Percentiles rank a stretch among this genome's conserved stretches.
phyloP scores from a whole-genome alignment of 768 basidiomycete species.

The Russula griseocarnosa region DNA sequence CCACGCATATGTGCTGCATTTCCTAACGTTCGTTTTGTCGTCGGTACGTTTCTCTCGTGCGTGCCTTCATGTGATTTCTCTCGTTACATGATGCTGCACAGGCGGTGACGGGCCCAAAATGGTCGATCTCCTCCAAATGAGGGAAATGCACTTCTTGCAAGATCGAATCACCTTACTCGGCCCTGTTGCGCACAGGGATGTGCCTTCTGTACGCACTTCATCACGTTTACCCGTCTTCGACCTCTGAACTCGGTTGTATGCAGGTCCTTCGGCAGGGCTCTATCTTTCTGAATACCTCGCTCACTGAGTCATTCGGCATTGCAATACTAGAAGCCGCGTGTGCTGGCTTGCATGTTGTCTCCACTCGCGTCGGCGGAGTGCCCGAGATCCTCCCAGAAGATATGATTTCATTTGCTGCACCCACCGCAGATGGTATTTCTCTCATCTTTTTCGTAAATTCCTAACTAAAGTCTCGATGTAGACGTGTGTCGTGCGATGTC shows the following conservation, averaged over 20 bases:
- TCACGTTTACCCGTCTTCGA: neutral
- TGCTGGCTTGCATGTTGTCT: constrained; percentile 89
- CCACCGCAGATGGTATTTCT: constrained; percentile 83
- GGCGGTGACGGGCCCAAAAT: constrained; percentile 96
- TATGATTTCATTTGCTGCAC: constrained; percentile 92
- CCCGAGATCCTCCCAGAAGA: constrained; percentile 91
- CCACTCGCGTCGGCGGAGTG: constrained; percentile 91
- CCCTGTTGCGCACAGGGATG: constrained; percentile 72
- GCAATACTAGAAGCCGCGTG: constrained; percentile 97
- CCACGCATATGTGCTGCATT: constrained; percentile 84
- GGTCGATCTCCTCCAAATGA: constrained; percentile 91
- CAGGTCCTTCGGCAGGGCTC: constrained; percentile 83
- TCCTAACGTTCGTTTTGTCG: constrained; percentile 82
- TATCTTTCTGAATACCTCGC: constrained; percentile 92
- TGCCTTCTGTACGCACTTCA: constrained; percentile 49
- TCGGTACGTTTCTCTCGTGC: constrained; percentile 49
- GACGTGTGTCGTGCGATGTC: constrained; percentile 83
- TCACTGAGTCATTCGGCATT: constrained; percentile 96
- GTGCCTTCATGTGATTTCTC: constrained; percentile 11
- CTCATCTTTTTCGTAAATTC: neutral
- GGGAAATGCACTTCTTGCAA: constrained; percentile 84
- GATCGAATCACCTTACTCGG: constrained; percentile 91
- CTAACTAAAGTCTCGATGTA: constrained; percentile 33
- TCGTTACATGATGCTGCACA: constrained; percentile 32
- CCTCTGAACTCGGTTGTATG: neutral